Percentiles rank a stretch among this genome's conserved stretches.
Conservation (phyloP, 139 green algal genomes). For the Coelastrella sp. region DNA sequence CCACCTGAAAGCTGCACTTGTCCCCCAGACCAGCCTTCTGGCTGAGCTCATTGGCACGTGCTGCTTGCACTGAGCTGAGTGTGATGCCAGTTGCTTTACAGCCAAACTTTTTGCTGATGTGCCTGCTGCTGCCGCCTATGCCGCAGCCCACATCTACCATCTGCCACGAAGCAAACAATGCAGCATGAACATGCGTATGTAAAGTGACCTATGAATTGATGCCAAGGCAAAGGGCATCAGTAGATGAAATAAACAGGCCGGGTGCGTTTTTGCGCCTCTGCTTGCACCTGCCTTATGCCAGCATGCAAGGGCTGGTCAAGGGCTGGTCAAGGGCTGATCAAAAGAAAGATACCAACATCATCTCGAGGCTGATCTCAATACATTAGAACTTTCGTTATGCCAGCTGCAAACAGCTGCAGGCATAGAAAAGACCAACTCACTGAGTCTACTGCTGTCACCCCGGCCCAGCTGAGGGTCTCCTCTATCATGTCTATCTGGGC, state of each 20-base stretch:
- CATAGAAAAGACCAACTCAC: background rate
- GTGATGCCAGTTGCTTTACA: constrained; percentile 86
- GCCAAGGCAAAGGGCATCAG: background rate
- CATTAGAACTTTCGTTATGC: no score
- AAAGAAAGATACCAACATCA: no score
- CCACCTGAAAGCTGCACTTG: constrained; percentile 59
- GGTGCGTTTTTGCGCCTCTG: no score
- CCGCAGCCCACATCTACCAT: constrained; percentile 98
- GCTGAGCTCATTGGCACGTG: constrained; percentile 83
- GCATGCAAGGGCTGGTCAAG: no score
- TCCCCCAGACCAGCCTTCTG: constrained; percentile 69
- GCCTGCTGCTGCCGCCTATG: constrained; percentile 91
- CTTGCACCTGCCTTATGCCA: no score
- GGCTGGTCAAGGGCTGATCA: no score
- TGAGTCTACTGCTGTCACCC: constrained; percentile 53
- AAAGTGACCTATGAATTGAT: no score
- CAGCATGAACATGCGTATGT: background rate
- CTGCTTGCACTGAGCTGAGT: constrained; percentile 86
- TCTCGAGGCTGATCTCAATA: no score
- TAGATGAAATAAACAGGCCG: background rate
- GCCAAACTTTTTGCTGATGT: constrained; percentile 87
- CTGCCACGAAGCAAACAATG: constrained; percentile 28
- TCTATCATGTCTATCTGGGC: constrained; percentile 98
- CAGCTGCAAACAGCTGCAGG: no score
- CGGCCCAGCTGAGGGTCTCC: constrained; percentile 83